Percentiles rank a stretch among this genome's conserved stretches.
phyloP scores from a whole-genome alignment of 148 eudicot genomes.

The Fagopyrum esculentum region DNA sequence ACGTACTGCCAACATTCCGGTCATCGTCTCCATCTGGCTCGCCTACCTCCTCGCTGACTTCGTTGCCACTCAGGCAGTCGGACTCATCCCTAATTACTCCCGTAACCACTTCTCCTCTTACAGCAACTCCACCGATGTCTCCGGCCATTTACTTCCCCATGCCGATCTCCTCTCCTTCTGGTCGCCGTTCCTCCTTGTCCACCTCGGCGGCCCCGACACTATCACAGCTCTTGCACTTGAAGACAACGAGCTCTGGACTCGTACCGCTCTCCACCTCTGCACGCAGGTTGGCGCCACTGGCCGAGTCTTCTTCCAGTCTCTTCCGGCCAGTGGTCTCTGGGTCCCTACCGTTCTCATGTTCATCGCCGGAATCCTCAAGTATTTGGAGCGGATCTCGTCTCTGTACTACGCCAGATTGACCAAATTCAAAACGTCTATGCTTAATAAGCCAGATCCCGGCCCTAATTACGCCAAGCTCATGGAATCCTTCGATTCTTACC shows the following conservation, averaged over 20 bases:
- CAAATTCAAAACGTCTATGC: constrained; percentile 26
- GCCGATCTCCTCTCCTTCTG: constrained; percentile 17
- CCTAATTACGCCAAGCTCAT: constrained; percentile 41
- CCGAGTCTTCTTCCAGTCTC: constrained; percentile 25
- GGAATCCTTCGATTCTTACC: constrained; percentile 31
- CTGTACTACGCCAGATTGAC: constrained; percentile 27
- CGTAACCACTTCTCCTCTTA: not conserved
- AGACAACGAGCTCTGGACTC: constrained; percentile 39
- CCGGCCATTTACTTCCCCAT: not conserved
- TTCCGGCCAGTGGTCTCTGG: constrained; percentile 17
- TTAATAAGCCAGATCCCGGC: constrained; percentile 34
- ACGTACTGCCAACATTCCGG: constrained; percentile 9
- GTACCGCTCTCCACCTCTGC: constrained; percentile 25
- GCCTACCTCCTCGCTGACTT: constrained; percentile 36
- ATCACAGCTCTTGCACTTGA: constrained; percentile 20
- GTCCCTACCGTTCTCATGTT: constrained; percentile 23
- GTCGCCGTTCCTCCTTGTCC: constrained; percentile 19
- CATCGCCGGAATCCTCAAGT: constrained; percentile 25
- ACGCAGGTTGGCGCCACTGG: constrained; percentile 24
- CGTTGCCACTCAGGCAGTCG: constrained; percentile 28
- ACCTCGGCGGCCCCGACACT: constrained; percentile 25
- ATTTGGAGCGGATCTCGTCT: constrained; percentile 22
- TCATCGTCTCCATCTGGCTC: constrained; percentile 29
- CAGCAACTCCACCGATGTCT: not conserved
- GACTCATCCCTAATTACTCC: constrained; percentile 29